Percentiles rank a stretch among this genome's conserved stretches.
Evolutionary conservation across 768 basidiomycete species (phyloP).

Genomic region (Calvatia gigantea): DNA sequence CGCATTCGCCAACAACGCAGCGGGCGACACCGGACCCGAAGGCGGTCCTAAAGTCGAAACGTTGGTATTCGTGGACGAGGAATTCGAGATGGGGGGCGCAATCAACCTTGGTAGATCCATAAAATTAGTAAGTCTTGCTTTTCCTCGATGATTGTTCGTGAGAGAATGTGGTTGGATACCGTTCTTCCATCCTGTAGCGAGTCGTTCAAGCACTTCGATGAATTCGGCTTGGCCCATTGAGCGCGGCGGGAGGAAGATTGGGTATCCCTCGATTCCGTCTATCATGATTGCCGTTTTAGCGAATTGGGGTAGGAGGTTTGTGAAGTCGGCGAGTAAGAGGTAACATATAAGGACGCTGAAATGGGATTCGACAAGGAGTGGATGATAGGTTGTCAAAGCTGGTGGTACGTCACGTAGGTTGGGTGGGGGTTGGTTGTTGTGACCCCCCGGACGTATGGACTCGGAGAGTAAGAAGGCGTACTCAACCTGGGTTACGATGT

Average conservation of each 20-base stretch:
- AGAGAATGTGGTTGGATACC: constrained; percentile 60
- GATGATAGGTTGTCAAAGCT: constrained; percentile 88
- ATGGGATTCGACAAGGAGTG: constrained; percentile 83
- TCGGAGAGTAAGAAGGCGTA: constrained; percentile 70
- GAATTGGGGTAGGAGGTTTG: constrained; percentile 59
- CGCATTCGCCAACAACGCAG: constrained; percentile 9
- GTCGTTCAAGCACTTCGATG: constrained; percentile 77
- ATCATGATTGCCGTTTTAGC: constrained; percentile 63
- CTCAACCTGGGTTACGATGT: constrained; percentile 53
- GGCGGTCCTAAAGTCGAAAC: not conserved
- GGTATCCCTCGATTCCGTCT: constrained; percentile 84
- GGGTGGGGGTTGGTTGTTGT: constrained; percentile 26
- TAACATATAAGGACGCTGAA: constrained; percentile 75
- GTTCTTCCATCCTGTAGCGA: constrained; percentile 71
- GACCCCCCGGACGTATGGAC: constrained; percentile 59
- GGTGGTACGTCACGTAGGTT: constrained; percentile 43
- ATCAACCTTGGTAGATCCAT: constrained; percentile 35
- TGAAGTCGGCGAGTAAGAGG: constrained; percentile 77
- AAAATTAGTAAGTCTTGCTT: constrained; percentile 33
- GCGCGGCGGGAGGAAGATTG: constrained; percentile 81
- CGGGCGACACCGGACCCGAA: constrained; percentile 3
- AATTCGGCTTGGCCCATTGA: constrained; percentile 92
- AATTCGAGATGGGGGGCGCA: constrained; percentile 20
- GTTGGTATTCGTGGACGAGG: not conserved
- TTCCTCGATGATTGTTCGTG: constrained; percentile 29